A percentile compares a stretch with the other conserved stretches of the same genome.
Conservation (phyloP, 306 rosid genomes). For the Cucumis hystrix region DNA sequence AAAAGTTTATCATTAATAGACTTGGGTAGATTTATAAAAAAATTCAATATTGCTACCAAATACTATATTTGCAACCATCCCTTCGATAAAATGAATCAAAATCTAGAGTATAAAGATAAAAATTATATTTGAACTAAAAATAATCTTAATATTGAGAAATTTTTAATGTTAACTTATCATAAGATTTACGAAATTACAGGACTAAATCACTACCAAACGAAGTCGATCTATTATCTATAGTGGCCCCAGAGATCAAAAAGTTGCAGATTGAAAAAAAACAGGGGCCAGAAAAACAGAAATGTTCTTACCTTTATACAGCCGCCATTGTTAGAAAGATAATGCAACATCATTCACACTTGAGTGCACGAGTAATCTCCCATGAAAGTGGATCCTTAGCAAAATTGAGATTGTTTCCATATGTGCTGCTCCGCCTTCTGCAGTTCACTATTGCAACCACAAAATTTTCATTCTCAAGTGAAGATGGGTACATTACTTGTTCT, state of each 20-base stretch:
- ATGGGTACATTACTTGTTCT: conserved; percentile 74
- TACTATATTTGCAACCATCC: too few species aligned
- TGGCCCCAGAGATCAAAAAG: neutral
- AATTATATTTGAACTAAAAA: neutral
- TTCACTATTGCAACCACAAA: conserved; percentile 73
- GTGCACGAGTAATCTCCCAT: conserved; percentile 86
- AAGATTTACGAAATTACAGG: neutral
- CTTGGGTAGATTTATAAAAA: too few species aligned
- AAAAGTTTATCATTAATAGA: too few species aligned
- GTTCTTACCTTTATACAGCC: neutral
- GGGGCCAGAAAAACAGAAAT: neutral
- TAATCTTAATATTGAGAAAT: neutral
- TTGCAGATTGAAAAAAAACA: neutral
- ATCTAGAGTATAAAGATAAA: too few species aligned
- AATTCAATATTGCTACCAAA: too few species aligned
- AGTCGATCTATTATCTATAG: neutral
- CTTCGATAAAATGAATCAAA: too few species aligned
- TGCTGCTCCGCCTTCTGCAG: conserved; percentile 23
- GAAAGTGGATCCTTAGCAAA: conserved; percentile 27
- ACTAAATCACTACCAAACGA: neutral
- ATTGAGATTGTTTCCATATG: conserved; percentile 12
- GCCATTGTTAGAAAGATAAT: neutral
- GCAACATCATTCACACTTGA: conserved; percentile 3
- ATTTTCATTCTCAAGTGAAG: conserved; percentile 59
- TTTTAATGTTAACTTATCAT: neutral